Percentiles rank a stretch among this genome's conserved stretches.
These are phyloP conservation scores for sunflower (Helianthus annuus) DNA, from an alignment of 129 eudicot genomes.

Conservation along the genomic window HanXRQr2.0-SUNRISE NC_035437.2:48077542-48078041, in stretches of 20 bases:
- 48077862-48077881: too few relatives aligned
- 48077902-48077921: too few relatives aligned
- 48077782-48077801: conserved; percentile 1
- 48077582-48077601: conserved; percentile 66
- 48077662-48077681: conserved; percentile 52
- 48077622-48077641: conserved; percentile 61
- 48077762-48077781: not conserved
- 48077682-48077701: not conserved
- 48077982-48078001: too few relatives aligned
- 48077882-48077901: too few relatives aligned
- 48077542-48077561: conserved; percentile 95
- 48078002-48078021: too few relatives aligned
- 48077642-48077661: conserved; percentile 65
- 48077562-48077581: conserved; percentile 76
- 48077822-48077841: too few relatives aligned
- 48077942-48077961: too few relatives aligned
- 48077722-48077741: conserved; percentile 23
- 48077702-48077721: conserved; percentile 15
- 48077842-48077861: too few relatives aligned
- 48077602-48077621: conserved; percentile 60
- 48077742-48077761: conserved; percentile 3
- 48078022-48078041: too few relatives aligned
- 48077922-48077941: too few relatives aligned
- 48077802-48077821: not conserved
- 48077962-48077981: too few relatives aligned